Base-by-base conservation (phyloP, 2,329 filamentous ascomycete genomes). In the Hypoxylon sp. region DNA sequence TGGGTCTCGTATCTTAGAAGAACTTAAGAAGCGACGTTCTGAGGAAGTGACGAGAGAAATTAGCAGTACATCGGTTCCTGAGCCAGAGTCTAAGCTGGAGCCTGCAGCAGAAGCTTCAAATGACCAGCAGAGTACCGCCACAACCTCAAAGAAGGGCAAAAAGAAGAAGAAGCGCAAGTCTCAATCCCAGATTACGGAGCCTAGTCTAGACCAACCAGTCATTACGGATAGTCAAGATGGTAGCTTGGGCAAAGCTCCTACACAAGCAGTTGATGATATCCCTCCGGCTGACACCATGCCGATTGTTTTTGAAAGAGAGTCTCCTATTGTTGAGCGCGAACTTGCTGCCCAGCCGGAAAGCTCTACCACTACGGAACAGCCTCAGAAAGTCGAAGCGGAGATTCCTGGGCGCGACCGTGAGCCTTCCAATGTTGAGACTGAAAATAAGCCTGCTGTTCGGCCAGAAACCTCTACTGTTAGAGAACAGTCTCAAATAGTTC, bases 141-240 rank as follows among this genome's bases (percentile, higher is more conserved):
- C 61, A 5, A 56, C 57, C n/a, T 53, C 65, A 4, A 70, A 72
- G 49, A 70, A 69, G 46, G 58, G 38, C 46, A 65, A 65, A 21
- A 74, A 73, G 60, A 69, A 72, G 60, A 69, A 75, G 50, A 70
- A 72, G 7, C 61, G 60, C 36, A 69, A 73, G 41, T 68, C 68
- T 63, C 69, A 69, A 53, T 68, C 68, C 62, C 69, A 69, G 52
- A 25, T 41, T 52, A 14, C 14, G 19, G 65, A 72, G 17, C 57
- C 62, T 19, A 60, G 58, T 55, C 46, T 48, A 30, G 68, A 68
- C 32, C 65, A 67, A 41, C 25, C 46, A 49, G 41, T 21, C 21
- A 10, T 51, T 23, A 19, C 63, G 23, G 57, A 69, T 17, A 46
- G 50, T 50, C 43, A 48, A 32, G 51, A 43, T 28, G 23, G 38